Base-by-base conservation (phyloP, 352 stramenopile genomes). In the Labyrinthula sp. region DNA sequence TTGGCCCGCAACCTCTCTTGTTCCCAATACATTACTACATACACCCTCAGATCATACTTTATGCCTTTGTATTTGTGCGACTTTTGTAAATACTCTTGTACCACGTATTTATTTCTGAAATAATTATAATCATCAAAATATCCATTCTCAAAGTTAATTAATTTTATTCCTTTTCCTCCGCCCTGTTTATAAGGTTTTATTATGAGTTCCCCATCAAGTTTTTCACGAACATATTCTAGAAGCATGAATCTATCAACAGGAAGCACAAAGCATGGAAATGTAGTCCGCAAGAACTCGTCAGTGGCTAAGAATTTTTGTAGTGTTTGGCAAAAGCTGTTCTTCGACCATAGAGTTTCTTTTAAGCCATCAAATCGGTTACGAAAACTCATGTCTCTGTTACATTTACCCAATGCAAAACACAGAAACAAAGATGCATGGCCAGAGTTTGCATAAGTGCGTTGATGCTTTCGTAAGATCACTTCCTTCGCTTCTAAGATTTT, bases 291-390 rank as follows among this genome's bases (percentile, higher is more conserved):
- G n/a, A n/a, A n/a, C n/a, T n/a, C n/a, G n/a, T n/a, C n/a, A 8
- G 43, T 24, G 3, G 33, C 15, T 5, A 52, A 15, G 31, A 31
- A 52, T 2, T 5, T 7, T 12, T 52, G 28, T 1, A 47, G 14
- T 3, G 43, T 52, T 7, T 15, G 8, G 43, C 43, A 52, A 35
- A 45, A 52, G 14, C 14, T 9, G 34, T 52, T 35, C 43, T 52
- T 52, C 12, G 43, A 52, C 43, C 43, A 52, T 31, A 52, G 43
- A n/a, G 47, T 35, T 5, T 52, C 34, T 25, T 52, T 31, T 12
- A 52, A 35, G 7, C 34, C 43, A 20, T 22, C 35, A 6, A 52
- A n/a, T n/a, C 43, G 43, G 35, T 52, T 52, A n/a, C n/a, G n/a
- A n/a, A n/a, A n/a, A n/a, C n/a, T n/a, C n/a, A n/a, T n/a, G n/a